phyloP scores from a whole-genome alignment of 208 protist species.

The Spongospora subterranea region DNA sequence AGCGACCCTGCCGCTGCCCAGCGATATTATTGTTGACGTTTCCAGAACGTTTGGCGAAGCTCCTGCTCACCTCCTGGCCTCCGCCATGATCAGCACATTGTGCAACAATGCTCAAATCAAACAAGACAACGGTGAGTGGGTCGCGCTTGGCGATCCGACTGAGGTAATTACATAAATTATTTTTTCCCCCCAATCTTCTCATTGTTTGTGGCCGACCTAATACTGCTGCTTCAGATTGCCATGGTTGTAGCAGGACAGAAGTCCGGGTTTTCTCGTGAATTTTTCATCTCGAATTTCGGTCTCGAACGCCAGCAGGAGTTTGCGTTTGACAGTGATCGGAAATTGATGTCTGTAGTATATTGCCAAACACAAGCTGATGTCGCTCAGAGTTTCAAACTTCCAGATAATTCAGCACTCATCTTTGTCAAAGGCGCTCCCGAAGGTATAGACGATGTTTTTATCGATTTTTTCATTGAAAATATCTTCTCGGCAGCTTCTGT shows the following conservation, averaged over 20 bases:
- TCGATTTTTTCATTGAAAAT: too few species aligned
- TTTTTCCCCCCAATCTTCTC: neutral
- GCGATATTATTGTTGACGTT: neutral
- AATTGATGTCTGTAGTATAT: slow-evolving; percentile 26
- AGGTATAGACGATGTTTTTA: neutral
- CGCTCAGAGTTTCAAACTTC: neutral
- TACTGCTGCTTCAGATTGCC: neutral
- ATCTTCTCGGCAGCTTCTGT: too few species aligned
- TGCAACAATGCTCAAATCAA: slow-evolving; percentile 72
- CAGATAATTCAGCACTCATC: neutral
- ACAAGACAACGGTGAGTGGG: slow-evolving; percentile 54
- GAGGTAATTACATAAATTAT: slow-evolving; percentile 73
- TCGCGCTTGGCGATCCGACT: slow-evolving; percentile 82
- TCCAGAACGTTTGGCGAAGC: neutral
- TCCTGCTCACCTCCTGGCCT: slow-evolving; percentile 19
- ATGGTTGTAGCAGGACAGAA: slow-evolving; percentile 24
- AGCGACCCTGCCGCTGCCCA: too few species aligned
- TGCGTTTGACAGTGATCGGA: slow-evolving; percentile 42
- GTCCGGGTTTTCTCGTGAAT: neutral
- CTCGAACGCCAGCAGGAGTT: neutral
- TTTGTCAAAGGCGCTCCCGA: slow-evolving; percentile 33
- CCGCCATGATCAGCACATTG: slow-evolving; percentile 69
- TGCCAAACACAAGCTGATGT: neutral
- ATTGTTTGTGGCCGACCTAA: neutral
- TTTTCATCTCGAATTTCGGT: neutral